Evolutionary conservation across 208 protist species (phyloP), one percentile per base, ranked within the genome.

Genomic region (Naegleria gruberi): DNA sequence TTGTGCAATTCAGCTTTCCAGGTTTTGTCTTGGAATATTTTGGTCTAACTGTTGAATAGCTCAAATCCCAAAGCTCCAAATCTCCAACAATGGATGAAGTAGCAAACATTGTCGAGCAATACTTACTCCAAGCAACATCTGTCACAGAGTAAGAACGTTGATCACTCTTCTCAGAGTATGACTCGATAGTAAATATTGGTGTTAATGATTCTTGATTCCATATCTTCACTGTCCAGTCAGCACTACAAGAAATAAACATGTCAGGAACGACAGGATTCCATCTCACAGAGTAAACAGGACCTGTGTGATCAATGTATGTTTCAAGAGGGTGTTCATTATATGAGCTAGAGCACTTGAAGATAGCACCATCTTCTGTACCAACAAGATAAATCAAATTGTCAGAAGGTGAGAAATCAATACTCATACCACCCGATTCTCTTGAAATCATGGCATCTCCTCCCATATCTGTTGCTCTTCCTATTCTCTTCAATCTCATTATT

Each of bases 261-360:
- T 94, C 51, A 0, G 94, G 89, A 91, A 94, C 94, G 91, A 96
- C 98, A 17, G 97, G 97, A 43, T 95, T 98, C 96, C 96, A 98
- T 57, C 94, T 91, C 41, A 98, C 90, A 37, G 95, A 92, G 94
- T 99, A 98, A 40, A 99, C 96, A 30, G 98, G 96, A 19, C 87
- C 89, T 15, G 89, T 87, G 90, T 99, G 98, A 4, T 95, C 93
- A 42, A 91, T 91, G 93, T 98, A 99, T 84, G 95, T 95, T 57
- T 98, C 93, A 84, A 99, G 95, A 93, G 97, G 97, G 91, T 96
- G 97, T 91, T 98, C 97, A 51, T 95, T 97, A 91, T 99, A 98
- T 73, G 96, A 98, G 90, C 94, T 95, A 89, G 95, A 98, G 94
- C 98, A 99, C 94, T 98, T 97, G 93, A 97, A 96, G n/a, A 99